Percentiles rank a stretch among this genome's conserved stretches.
phyloP scores from a whole-genome alignment of 768 basidiomycete species.

The Russula griseocarnosa region DNA sequence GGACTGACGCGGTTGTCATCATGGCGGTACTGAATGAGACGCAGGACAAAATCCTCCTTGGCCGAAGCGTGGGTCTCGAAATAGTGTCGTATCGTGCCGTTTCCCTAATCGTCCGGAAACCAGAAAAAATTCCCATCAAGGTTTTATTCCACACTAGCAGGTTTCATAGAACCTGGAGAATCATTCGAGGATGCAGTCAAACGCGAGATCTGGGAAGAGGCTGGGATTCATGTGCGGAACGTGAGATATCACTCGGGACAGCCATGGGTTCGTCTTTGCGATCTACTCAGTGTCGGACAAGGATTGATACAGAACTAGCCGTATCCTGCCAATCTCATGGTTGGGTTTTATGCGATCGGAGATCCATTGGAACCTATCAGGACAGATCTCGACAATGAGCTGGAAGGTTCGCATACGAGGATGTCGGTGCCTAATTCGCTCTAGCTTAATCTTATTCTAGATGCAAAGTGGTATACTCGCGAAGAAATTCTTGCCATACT shows the following conservation, averaged over 20 bases:
- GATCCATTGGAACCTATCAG: slow-evolving; percentile 72
- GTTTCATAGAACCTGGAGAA: slow-evolving; percentile 93
- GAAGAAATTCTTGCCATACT: slow-evolving; percentile 66
- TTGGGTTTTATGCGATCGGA: slow-evolving; percentile 81
- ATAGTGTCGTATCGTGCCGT: neutral
- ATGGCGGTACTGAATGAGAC: slow-evolving; percentile 80
- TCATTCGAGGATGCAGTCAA: slow-evolving; percentile 90
- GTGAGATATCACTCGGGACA: slow-evolving; percentile 82
- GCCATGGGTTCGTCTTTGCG: slow-evolving; percentile 63
- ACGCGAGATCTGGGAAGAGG: slow-evolving; percentile 95
- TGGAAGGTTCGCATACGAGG: slow-evolving; percentile 57
- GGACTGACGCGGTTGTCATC: slow-evolving; percentile 88
- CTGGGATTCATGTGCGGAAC: slow-evolving; percentile 82
- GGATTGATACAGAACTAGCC: slow-evolving; percentile 48
- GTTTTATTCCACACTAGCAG: slow-evolving; percentile 88
- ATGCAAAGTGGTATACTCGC: slow-evolving; percentile 86
- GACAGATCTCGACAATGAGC: slow-evolving; percentile 88
- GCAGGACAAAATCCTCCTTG: slow-evolving; percentile 80
- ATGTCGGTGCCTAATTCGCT: neutral
- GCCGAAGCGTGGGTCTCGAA: slow-evolving; percentile 61
- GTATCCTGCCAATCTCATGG: slow-evolving; percentile 86
- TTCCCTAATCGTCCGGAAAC: slow-evolving; percentile 6
- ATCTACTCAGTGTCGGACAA: neutral
- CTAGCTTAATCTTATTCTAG: slow-evolving; percentile 38
- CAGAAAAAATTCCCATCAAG: slow-evolving; percentile 63